Evolutionary conservation across 2,329 filamentous ascomycete genomes (phyloP).

Genomic region (Ceratocystis lukuohia): DNA sequence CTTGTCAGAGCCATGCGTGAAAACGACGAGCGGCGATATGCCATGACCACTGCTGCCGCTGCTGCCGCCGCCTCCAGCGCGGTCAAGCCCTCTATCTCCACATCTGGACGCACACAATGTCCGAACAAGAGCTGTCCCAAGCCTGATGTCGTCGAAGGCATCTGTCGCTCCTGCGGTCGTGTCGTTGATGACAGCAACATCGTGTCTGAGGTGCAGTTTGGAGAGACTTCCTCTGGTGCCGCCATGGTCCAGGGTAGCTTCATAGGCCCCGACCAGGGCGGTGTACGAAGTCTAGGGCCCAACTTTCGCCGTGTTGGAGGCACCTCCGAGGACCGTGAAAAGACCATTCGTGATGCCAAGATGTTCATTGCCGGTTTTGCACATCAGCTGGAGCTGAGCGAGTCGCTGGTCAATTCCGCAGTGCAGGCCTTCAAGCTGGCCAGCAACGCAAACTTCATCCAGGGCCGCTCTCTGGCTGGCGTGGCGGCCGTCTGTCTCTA

Average conservation of each 20-base stretch:
- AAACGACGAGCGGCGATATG: slow-evolving; percentile 34
- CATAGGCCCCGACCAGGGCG: slow-evolving; percentile 72
- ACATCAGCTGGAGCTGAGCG: slow-evolving; percentile 44
- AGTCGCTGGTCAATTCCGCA: slow-evolving; percentile 50
- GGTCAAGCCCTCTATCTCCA: slow-evolving; percentile 23
- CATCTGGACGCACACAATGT: slow-evolving; percentile 34
- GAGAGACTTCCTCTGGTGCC: slow-evolving; percentile 71
- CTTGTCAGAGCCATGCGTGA: slow-evolving; percentile 40
- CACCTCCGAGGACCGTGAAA: slow-evolving; percentile 41
- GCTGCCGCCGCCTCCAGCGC: slow-evolving; percentile 24
- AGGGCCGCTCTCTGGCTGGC: slow-evolving; percentile 71
- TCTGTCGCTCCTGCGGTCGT: slow-evolving; percentile 74
- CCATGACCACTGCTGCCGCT: slow-evolving; percentile 22
- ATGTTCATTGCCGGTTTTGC: slow-evolving; percentile 50
- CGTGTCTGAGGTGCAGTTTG: slow-evolving; percentile 82
- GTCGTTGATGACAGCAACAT: slow-evolving; percentile 79
- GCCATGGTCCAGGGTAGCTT: slow-evolving; percentile 85
- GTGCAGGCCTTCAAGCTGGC: slow-evolving; percentile 66
- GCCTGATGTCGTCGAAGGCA: slow-evolving; percentile 48
- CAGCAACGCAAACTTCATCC: slow-evolving; percentile 61
- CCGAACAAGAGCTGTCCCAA: slow-evolving; percentile 48
- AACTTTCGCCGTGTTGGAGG: slow-evolving; percentile 48
- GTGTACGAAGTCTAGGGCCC: slow-evolving; percentile 54
- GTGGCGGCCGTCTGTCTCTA: slow-evolving; percentile 89
- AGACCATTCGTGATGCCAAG: slow-evolving; percentile 44